Conservation (phyloP, 306 rosid genomes). For the Erythrophleum fordii region DNA sequence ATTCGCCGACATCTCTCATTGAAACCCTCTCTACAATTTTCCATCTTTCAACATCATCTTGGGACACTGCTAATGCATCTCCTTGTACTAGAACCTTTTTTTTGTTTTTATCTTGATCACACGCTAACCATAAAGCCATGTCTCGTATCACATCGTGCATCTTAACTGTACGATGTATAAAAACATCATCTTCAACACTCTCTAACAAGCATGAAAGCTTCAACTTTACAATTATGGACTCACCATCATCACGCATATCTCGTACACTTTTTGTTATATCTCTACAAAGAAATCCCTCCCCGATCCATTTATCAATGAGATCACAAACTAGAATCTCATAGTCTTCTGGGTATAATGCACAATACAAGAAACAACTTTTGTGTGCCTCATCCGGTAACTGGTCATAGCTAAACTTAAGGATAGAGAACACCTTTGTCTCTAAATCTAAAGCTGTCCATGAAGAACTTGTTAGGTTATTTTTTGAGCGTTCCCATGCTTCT, state of each 20-base stretch:
- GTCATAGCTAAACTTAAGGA: slow-evolving; percentile 36
- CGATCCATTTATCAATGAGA: slow-evolving; percentile 15
- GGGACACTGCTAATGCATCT: background rate
- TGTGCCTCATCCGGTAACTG: slow-evolving; percentile 10
- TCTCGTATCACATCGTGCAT: slow-evolving; percentile 7
- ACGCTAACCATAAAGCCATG: background rate
- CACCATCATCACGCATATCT: background rate
- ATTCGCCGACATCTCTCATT: rapidly evolving
- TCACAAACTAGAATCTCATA: background rate
- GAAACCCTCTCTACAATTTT: background rate
- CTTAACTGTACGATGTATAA: background rate
- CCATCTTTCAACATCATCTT: background rate
- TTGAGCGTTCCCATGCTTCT: slow-evolving; percentile 19
- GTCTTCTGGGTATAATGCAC: slow-evolving; percentile 1
- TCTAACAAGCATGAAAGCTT: slow-evolving; percentile 16
- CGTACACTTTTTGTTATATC: background rate
- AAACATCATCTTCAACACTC: background rate
- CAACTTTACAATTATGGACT: background rate
- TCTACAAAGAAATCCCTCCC: background rate
- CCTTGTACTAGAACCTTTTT: background rate
- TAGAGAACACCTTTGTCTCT: slow-evolving; percentile 1
- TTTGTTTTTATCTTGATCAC: background rate
- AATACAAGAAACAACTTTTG: slow-evolving; percentile 25
- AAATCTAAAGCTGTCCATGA: background rate
- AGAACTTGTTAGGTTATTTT: background rate